Conservation (phyloP, 129 eudicot genomes). For the Ambrosia artemisiifolia region DNA sequence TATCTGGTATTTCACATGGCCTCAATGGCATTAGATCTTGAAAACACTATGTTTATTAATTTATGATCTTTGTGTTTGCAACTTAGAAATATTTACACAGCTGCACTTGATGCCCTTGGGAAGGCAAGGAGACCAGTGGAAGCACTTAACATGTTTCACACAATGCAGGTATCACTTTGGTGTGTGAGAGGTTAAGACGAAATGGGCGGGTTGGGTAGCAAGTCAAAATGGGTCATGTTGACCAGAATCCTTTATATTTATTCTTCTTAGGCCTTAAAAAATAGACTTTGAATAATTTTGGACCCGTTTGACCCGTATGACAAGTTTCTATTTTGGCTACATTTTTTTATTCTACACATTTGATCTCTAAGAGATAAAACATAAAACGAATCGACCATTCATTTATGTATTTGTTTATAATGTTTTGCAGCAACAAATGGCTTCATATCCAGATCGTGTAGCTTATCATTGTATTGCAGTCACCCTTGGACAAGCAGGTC, state of each 20-base stretch:
- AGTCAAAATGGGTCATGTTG: background rate
- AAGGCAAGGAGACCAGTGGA: constrained; percentile 87
- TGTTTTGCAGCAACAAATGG: constrained; percentile 58
- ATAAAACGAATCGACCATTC: background rate
- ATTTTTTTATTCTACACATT: background rate
- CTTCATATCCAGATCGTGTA: constrained; percentile 77
- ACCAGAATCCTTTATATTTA: background rate
- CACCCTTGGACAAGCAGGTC: constrained; percentile 98
- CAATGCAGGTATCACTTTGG: constrained; percentile 79
- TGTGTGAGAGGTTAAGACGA: too few relatives aligned
- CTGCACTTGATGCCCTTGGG: constrained; percentile 93
- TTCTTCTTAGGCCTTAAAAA: background rate
- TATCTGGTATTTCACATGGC: background rate
- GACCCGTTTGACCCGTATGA: background rate
- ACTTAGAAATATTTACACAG: constrained; percentile 69
- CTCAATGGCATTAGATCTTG: background rate
- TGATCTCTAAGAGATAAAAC: background rate
- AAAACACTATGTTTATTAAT: background rate
- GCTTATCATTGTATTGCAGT: constrained; percentile 88
- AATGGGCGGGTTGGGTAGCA: background rate
- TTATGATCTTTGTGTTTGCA: constrained; percentile 2
- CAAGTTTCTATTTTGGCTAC: background rate
- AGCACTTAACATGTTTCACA: constrained; percentile 66
- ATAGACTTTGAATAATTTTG: background rate
- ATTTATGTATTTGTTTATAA: background rate